Evolutionary conservation across 768 basidiomycete species (phyloP).

Genomic region (Rhizopogon roseolus): DNA sequence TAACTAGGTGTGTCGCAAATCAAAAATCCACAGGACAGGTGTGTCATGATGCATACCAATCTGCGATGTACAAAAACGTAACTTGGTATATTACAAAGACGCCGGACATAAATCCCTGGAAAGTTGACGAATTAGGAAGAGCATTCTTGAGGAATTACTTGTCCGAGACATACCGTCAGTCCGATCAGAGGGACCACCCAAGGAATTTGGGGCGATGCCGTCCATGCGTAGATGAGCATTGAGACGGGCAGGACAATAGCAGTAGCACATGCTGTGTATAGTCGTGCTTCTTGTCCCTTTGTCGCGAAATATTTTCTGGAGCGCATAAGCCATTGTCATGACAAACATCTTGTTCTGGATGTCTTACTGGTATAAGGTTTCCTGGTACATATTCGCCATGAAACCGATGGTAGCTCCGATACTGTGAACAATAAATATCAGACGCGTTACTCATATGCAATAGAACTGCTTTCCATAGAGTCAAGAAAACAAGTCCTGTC

Average conservation of each 20-base stretch:
- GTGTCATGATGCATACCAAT: slow-evolving; percentile 32
- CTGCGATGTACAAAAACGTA: slow-evolving; percentile 44
- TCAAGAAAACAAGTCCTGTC: slow-evolving; percentile 52
- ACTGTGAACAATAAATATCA: slow-evolving; percentile 24
- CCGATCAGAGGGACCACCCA: slow-evolving; percentile 44
- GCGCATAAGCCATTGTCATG: slow-evolving; percentile 17
- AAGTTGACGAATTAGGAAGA: slow-evolving; percentile 1
- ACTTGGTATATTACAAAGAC: slow-evolving; percentile 40
- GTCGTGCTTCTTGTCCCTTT: slow-evolving; percentile 48
- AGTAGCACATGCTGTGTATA: slow-evolving; percentile 52
- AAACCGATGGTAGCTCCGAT: slow-evolving; percentile 47
- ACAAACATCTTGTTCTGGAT: neutral
- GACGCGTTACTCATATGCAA: neutral
- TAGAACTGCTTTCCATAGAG: slow-evolving; percentile 39
- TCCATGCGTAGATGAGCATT: slow-evolving; percentile 73
- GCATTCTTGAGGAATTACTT: neutral
- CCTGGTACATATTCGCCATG: slow-evolving; percentile 34
- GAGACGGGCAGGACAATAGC: slow-evolving; percentile 48
- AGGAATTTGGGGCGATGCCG: slow-evolving; percentile 46
- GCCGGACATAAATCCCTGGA: slow-evolving; percentile 36
- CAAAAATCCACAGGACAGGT: neutral
- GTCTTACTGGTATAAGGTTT: slow-evolving; percentile 41
- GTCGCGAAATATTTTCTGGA: slow-evolving; percentile 12
- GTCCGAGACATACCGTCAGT: slow-evolving; percentile 13
- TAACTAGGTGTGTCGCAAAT: slow-evolving; percentile 23